These are phyloP conservation scores for Trametes versicolor DNA, from an alignment of 1,284 basidiomycete genomes.

Conservation along the genomic window DNA sequence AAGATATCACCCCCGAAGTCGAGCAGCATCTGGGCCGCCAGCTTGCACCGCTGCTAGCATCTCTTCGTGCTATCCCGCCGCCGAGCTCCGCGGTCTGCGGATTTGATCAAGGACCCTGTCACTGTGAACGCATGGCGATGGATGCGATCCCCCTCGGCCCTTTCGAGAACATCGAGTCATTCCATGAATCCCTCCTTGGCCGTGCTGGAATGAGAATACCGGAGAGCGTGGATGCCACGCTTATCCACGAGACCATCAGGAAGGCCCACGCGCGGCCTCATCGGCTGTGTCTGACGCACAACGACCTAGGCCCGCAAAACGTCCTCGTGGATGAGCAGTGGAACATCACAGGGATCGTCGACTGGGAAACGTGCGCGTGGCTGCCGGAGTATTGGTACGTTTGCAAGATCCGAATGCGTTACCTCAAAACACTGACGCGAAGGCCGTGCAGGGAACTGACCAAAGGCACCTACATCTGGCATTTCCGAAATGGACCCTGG, in stretches of 20 bases:
- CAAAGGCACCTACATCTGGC: conserved; percentile 18
- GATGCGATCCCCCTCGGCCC: background rate
- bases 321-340: conserved; percentile 35
- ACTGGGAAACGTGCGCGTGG: conserved; percentile 41
- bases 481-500: conserved; percentile 18
- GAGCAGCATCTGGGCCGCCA: conserved; percentile 19
- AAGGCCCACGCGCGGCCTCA: background rate
- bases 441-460: conserved; percentile 20
- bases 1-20: conserved; percentile 11
- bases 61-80: conserved; percentile 21
- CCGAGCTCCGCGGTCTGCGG: conserved; percentile 20
- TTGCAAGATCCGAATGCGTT: background rate
- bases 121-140: conserved; percentile 8
- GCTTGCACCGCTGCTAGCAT: conserved; percentile 19
- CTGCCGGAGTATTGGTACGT: conserved; percentile 41
- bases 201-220: background rate
- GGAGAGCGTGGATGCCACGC: background rate
- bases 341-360: conserved; percentile 38
- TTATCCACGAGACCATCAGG: background rate
- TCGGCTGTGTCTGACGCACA: background rate
- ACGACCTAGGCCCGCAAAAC: conserved; percentile 34
- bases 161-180: background rate
- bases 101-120: conserved; percentile 20
- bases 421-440: background rate
- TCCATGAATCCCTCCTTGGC: background rate